Evolutionary conservation across 2,329 filamentous ascomycete species (phyloP).

Genomic region (Aureobasidium melanogenum): DNA sequence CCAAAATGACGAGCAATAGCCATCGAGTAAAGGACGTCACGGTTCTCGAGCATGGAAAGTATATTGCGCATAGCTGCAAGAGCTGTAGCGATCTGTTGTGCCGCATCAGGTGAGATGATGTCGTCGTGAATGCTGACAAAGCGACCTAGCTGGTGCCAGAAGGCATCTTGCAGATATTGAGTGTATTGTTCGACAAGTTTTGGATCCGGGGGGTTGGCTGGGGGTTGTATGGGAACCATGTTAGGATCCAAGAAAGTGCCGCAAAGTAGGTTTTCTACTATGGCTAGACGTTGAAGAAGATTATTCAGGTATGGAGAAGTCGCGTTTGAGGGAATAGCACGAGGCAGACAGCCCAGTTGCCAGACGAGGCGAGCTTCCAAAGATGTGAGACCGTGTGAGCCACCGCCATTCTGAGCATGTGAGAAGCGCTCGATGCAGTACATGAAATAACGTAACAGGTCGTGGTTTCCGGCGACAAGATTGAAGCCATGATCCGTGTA

Average conservation of each 20-base stretch:
- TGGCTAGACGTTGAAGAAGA: conserved; percentile 56
- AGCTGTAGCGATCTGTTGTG: conserved; percentile 23
- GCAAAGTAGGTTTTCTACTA: conserved; percentile 68
- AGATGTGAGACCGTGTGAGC: conserved; percentile 31
- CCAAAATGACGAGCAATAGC: conserved; percentile 70
- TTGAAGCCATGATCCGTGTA: conserved; percentile 43
- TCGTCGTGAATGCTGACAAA: conserved; percentile 60
- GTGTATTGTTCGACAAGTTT: conserved; percentile 13
- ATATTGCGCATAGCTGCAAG: conserved; percentile 58
- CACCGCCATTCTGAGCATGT: not conserved
- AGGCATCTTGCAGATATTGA: conserved; percentile 34
- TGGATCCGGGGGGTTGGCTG: conserved; percentile 21
- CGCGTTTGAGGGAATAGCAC: conserved; percentile 17
- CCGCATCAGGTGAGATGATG: not conserved
- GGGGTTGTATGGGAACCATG: conserved; percentile 40
- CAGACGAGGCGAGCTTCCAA: conserved; percentile 53
- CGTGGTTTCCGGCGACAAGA: not conserved
- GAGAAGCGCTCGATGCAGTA: conserved; percentile 47
- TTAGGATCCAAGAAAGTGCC: conserved; percentile 59
- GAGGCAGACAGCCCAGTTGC: conserved; percentile 46
- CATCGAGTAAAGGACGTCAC: conserved; percentile 84
- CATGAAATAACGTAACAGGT: conserved; percentile 56
- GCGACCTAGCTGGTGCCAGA: conserved; percentile 72
- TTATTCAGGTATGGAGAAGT: conserved; percentile 42
- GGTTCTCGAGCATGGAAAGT: conserved; percentile 73